Percentiles rank a stretch among this genome's conserved stretches.
Evolutionary conservation across 208 protist species (phyloP).

Genomic region (Leishmania major): DNA sequence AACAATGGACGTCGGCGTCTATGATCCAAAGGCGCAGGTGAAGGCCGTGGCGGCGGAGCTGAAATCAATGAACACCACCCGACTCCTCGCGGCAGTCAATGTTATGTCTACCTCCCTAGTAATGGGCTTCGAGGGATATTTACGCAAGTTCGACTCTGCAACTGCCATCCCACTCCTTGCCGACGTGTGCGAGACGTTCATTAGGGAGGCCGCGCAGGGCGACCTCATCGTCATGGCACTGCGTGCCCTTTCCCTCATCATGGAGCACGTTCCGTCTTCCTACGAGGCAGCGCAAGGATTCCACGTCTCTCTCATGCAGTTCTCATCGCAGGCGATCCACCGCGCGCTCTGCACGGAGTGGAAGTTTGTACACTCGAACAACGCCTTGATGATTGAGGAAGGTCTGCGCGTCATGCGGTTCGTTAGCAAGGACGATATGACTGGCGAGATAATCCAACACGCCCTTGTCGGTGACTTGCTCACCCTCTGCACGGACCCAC

Average conservation of each 20-base stretch:
- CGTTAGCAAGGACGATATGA: conserved; percentile 72
- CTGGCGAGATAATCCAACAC: conserved; percentile 58
- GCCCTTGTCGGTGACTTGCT: conserved; percentile 70
- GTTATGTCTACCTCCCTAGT: conserved; percentile 73
- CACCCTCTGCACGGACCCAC: conserved; percentile 60
- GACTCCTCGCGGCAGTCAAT: conserved; percentile 57
- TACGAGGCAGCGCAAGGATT: conserved; percentile 50
- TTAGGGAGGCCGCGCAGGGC: conserved; percentile 32
- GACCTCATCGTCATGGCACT: conserved; percentile 73
- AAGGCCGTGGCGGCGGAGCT: conserved; percentile 43
- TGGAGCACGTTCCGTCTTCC: conserved; percentile 83
- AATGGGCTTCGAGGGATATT: conserved; percentile 84
- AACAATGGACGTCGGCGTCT: conserved; percentile 26
- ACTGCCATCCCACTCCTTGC: conserved; percentile 53
- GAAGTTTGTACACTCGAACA: conserved; percentile 53
- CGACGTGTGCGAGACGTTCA: conserved; percentile 51
- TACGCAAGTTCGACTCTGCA: conserved; percentile 74
- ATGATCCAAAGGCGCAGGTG: conserved; percentile 62
- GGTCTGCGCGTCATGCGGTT: conserved; percentile 83
- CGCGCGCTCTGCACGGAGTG: conserved; percentile 58
- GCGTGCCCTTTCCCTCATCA: conserved; percentile 74
- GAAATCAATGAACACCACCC: conserved; percentile 38
- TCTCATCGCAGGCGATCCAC: conserved; percentile 55
- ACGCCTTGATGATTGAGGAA: conserved; percentile 70
- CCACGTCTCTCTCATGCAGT: conserved; percentile 55